Percentiles rank a stretch among this genome's conserved stretches.
Evolutionary conservation across 257 asterid genomes (phyloP).

Genomic region (Fraxinus excelsior): DNA sequence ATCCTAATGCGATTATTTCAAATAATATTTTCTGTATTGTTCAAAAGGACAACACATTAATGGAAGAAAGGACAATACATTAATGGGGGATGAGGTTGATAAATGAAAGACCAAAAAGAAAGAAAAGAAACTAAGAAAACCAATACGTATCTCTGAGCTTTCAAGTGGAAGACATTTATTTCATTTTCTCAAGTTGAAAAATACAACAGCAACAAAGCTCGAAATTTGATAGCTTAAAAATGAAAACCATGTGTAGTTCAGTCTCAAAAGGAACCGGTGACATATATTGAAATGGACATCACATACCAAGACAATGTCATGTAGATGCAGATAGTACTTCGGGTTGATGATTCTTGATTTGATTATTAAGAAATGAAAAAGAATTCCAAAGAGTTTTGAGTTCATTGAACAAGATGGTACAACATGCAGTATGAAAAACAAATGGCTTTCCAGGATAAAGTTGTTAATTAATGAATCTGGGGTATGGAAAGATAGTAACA

Average conservation of each 20-base stretch:
- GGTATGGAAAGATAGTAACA: not conserved
- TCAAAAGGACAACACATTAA: constrained; percentile 1
- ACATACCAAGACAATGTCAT: constrained; percentile 8
- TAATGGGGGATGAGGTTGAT: not conserved
- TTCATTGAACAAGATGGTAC: not conserved
- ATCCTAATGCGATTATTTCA: not conserved
- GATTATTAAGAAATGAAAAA: not conserved
- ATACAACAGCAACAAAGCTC: constrained; percentile 15
- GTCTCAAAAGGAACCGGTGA: constrained; percentile 6
- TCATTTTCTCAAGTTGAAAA: not conserved
- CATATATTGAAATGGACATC: constrained; percentile 6
- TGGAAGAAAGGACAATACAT: not conserved
- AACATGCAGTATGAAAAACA: not conserved
- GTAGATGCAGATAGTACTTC: not conserved
- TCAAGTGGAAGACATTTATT: constrained; percentile 12
- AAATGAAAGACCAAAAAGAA: constrained; percentile 14
- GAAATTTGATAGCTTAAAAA: not conserved
- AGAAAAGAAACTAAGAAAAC: constrained; percentile 17
- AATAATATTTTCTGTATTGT: not conserved
- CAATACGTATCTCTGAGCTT: constrained; percentile 4
- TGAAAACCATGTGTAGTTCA: constrained; percentile 4
- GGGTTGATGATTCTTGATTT: not conserved
- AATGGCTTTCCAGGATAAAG: not conserved
- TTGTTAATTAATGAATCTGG: not conserved
- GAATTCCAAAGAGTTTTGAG: not conserved